Conservation (phyloP, 2,329 filamentous ascomycete genomes). For the Xylariaceae sp. region DNA sequence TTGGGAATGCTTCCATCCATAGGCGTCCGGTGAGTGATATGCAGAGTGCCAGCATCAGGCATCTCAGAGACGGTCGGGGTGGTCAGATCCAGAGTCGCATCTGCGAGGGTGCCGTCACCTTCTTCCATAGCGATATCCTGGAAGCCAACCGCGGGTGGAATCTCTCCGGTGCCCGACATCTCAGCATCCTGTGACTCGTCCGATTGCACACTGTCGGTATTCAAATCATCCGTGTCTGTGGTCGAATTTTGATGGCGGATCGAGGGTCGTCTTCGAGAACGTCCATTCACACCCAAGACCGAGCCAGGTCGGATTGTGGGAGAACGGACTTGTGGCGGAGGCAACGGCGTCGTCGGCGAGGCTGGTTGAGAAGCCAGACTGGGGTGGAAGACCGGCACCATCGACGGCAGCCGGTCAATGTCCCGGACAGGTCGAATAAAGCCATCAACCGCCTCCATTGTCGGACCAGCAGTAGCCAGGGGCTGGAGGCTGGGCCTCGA, state of each 20-base stretch:
- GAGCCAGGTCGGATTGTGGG: conserved; percentile 47
- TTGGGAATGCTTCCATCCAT: conserved; percentile 81
- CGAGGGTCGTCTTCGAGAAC: conserved; percentile 65
- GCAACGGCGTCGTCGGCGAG: conserved; percentile 78
- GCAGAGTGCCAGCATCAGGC: conserved; percentile 86
- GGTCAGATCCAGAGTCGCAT: conserved; percentile 64
- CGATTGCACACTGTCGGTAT: conserved; percentile 74
- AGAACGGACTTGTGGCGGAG: conserved; percentile 54
- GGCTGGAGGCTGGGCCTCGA: conserved; percentile 54
- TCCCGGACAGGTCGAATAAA: conserved; percentile 79
- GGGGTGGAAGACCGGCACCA: conserved; percentile 61
- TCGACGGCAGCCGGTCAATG: conserved; percentile 74
- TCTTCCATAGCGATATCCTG: conserved; percentile 77
- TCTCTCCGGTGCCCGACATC: conserved; percentile 71
- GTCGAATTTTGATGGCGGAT: conserved; percentile 88
- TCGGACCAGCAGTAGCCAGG: conserved; percentile 57
- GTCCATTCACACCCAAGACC: conserved; percentile 42
- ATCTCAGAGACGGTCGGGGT: conserved; percentile 74
- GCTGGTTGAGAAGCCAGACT: conserved; percentile 81
- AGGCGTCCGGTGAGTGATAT: conserved; percentile 79
- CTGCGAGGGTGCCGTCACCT: conserved; percentile 69
- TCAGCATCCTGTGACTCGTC: conserved; percentile 70
- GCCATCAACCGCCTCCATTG: conserved; percentile 61
- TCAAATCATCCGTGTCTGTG: conserved; percentile 80
- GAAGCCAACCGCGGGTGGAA: conserved; percentile 76